phyloP scores from a whole-genome alignment of 768 basidiomycete species.

The Trametes maxima region DNA sequence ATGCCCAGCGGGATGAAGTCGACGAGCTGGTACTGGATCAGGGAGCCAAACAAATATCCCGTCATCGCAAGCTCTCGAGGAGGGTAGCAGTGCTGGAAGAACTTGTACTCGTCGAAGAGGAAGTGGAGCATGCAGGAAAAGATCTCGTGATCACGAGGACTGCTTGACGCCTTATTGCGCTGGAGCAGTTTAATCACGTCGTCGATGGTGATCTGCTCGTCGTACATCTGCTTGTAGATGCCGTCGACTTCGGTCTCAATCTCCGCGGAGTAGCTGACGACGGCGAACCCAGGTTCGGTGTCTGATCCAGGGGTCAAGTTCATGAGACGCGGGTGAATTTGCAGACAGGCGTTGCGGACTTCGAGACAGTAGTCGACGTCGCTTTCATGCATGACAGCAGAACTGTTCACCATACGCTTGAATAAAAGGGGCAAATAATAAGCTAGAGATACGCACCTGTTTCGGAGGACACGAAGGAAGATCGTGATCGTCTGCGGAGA shows the following conservation, averaged over 20 bases:
- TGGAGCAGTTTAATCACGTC: slow-evolving; percentile 90
- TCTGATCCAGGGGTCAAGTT: slow-evolving; percentile 86
- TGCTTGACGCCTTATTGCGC: slow-evolving; percentile 80
- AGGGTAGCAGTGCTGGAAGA: slow-evolving; percentile 96
- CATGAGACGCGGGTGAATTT: slow-evolving; percentile 96
- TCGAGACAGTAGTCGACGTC: slow-evolving; percentile 88
- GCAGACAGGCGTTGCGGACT: slow-evolving; percentile 89
- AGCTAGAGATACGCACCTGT: slow-evolving; percentile 55
- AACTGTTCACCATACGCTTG: slow-evolving; percentile 43
- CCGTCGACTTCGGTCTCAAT: slow-evolving; percentile 92
- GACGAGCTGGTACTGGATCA: slow-evolving; percentile 92
- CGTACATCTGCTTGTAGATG: slow-evolving; percentile 98
- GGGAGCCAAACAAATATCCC: slow-evolving; percentile 92
- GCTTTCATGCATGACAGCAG: slow-evolving; percentile 70
- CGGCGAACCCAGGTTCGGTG: slow-evolving; percentile 87
- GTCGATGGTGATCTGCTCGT: slow-evolving; percentile 91
- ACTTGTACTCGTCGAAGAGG: slow-evolving; percentile 99
- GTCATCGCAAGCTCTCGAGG: slow-evolving; percentile 94
- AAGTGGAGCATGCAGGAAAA: slow-evolving; percentile 99
- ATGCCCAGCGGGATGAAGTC: slow-evolving; percentile 95
- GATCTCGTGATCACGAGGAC: slow-evolving; percentile 87
- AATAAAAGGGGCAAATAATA: not conserved
- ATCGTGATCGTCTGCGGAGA: slow-evolving; percentile 88
- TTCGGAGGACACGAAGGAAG: slow-evolving; percentile 86
- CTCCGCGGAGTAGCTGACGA: slow-evolving; percentile 84